A percentile compares a stretch with the other conserved stretches of the same genome.
Conservation (phyloP, 169 alveolate species). For the Plasmodium blacklocki region DNA sequence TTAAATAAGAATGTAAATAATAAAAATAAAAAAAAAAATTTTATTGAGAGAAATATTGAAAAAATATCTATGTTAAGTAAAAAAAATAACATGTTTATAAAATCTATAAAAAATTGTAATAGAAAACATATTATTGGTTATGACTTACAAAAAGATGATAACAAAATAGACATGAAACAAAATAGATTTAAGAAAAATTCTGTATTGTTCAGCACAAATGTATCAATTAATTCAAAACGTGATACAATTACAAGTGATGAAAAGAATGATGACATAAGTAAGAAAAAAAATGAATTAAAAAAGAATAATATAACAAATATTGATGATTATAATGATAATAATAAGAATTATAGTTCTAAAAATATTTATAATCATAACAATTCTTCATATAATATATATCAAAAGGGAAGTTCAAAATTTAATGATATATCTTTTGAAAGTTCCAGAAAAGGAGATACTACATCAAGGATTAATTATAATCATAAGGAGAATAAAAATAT, state of each 20-base stretch:
- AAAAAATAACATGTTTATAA: constrained; percentile 49
- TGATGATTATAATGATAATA: background rate
- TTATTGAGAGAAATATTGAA: constrained; percentile 67
- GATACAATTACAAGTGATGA: background rate
- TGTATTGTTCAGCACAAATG: constrained; percentile 11
- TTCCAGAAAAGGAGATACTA: constrained; percentile 14
- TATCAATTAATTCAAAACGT: constrained; percentile 3
- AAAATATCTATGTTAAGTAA: constrained; percentile 58
- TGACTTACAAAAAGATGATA: constrained; percentile 40
- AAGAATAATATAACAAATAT: background rate
- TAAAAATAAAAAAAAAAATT: constrained; percentile 29
- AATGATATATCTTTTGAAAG: constrained; percentile 14
- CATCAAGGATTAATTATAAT: background rate
- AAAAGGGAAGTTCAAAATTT: too few relatives aligned
- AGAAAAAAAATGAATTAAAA: background rate
- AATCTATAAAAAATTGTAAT: constrained; percentile 38
- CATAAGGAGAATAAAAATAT: background rate
- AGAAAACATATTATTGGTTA: constrained; percentile 40
- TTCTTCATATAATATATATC: background rate
- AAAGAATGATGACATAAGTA: constrained; percentile 2
- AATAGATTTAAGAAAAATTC: background rate
- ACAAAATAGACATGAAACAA: constrained; percentile 22
- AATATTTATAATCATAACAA: constrained; percentile 8
- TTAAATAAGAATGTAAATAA: constrained; percentile 24
- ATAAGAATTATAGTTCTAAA: background rate